Conservation (phyloP, 2,329 filamentous ascomycete genomes). For the Pseudofabraea citricarpa region DNA sequence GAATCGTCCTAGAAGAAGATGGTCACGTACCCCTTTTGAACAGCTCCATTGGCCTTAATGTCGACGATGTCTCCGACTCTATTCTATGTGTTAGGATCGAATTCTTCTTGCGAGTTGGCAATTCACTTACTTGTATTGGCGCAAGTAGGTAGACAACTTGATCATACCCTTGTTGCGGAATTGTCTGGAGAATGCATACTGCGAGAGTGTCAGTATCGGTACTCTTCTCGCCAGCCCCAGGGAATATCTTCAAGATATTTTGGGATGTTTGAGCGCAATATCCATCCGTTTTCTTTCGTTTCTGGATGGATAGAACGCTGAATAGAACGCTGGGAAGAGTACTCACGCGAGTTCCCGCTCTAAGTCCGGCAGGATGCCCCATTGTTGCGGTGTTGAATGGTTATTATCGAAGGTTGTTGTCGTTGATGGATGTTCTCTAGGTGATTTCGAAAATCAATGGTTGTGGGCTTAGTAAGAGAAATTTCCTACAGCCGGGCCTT, state of each 20-base stretch:
- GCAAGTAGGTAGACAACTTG: constrained; percentile 88
- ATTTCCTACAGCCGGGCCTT: background rate
- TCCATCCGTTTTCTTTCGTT: no score
- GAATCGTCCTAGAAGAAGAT: constrained; percentile 15
- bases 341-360: constrained; percentile 79
- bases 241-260: no score
- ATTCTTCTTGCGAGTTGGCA: constrained; percentile 6
- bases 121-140: constrained; percentile 73
- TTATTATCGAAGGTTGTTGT: constrained; percentile 15
- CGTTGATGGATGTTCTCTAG: background rate
- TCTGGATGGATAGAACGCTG: no score
- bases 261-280: no score
- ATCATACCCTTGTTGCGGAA: constrained; percentile 97
- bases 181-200: constrained; percentile 89
- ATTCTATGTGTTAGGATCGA: constrained; percentile 39
- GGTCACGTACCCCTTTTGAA: constrained; percentile 84
- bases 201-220: constrained; percentile 21
- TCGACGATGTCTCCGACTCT: constrained; percentile 98
- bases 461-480: background rate
- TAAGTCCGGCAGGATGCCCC: constrained; percentile 85
- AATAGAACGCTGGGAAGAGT: background rate
- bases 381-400: constrained; percentile 41
- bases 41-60: constrained; percentile 97
- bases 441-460: background rate
- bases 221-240: no score